Evolutionary conservation across 2,329 filamentous ascomycete genomes (phyloP), one percentile per base, ranked within the genome.

Genomic region (Fusarium agapanthi): DNA sequence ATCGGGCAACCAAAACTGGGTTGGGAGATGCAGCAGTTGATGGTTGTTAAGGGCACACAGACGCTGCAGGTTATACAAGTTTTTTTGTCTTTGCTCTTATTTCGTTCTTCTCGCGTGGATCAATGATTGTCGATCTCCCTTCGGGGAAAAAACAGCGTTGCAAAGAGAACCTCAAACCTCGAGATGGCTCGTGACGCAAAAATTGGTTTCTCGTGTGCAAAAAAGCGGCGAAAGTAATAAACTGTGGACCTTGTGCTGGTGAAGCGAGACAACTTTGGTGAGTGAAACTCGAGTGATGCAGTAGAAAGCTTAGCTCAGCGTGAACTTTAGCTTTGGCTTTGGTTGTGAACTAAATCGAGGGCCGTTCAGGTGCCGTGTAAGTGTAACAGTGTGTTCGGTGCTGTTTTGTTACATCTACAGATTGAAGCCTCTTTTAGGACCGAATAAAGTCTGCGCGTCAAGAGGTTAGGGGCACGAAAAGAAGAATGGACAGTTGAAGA

Each of bases 351-450:
- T 63, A 60, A 70, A 72, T 71, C 45, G 61, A 56, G 43, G 61
- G 65, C 56, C 59, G 61, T 65, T 65, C 59, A 71, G 41, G 73
- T 69, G 71, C 63, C 67, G 73, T 77, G 76, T 78, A 78, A 79
- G 76, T 78, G 76, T 71, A 69, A 76, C 74, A 59, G 67, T 56
- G 54, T 61, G 54, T 71, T 69, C 55, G 62, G 58, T 58, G 54
- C 38, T 65, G 57, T 51, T 48, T 56, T 54, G 44, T 71, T 60
- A 62, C 61, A 61, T 55, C 57, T 69, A 70, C 59, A 66, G 65
- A 51, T 67, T 65, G 66, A 67, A 38, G 62, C 48, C 56, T 57
- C 64, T 68, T 61, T 67, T 60, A 57, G 56, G 56, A 50, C 41
- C 65, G 34, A 55, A 77, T 61, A 73, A 76, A 62, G 54, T 70